Base-by-base conservation (phyloP, 2,329 filamentous ascomycete species). In the Aspergillus piperis region DNA sequence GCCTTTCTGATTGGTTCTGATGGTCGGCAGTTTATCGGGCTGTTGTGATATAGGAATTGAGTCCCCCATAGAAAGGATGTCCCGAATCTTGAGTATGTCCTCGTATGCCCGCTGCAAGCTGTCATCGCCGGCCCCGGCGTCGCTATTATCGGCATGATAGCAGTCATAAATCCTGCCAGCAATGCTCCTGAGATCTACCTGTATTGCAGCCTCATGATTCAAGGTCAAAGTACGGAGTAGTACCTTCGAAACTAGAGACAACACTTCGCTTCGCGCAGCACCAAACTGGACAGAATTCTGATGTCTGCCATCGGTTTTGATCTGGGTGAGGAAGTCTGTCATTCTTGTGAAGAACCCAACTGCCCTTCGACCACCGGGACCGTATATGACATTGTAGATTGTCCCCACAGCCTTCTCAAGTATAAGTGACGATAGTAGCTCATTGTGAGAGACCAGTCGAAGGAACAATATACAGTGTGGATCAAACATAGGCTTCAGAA, bases 381-480 rank as follows among this genome's bases (percentile, higher is more conserved):
- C 61, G 21, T 63, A 61, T 10, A 63, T 56, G 21, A 61, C 58
- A 23, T 63, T 63, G 32, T 61, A 63, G 13, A 63, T 61, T 6
- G 61, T 63, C n/a, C 61, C 61, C 7, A 61, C 36, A n/a, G 51
- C 39, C 32, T 59, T 58, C 49, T 63, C 59, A 3, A 63, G 52
- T 3, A 38, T 39, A 27, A 61, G 51, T 6, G 61, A 63, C 6
- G 27, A 41, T n/a, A 56, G 17, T 5, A 59, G 5, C 11, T 56
- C 42, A 3, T 54, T 47, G 27, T 58, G 21, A 15, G 57, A 52
- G 8, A 64, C 52, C 2, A 64, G 8, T 17, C 30, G 39, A 25
- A 64, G 47, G 44, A 64, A 64, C 10, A 64, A n/a, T 5, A 62
- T 8, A 23, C 62, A 60, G 13, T 64, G 60, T 13, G 60, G 57